Evolutionary conservation across 192 early-diverging fungal species (phyloP).

Genomic region (Backusella circina): DNA sequence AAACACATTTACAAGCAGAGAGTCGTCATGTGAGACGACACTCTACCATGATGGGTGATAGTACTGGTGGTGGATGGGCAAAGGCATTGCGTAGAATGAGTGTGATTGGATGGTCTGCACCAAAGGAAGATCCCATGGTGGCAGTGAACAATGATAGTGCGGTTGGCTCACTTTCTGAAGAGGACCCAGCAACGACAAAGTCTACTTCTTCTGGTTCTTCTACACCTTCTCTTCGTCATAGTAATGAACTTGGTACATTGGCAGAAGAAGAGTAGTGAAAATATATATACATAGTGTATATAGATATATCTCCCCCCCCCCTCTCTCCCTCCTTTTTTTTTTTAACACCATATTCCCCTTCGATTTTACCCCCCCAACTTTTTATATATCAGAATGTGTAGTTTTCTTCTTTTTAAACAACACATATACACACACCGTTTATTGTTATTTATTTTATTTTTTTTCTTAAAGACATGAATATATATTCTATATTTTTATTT

Average conservation of each 20-base stretch:
- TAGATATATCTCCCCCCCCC: neutral
- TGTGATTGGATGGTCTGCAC: constrained; percentile 27
- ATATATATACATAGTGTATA: neutral
- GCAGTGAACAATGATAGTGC: constrained; percentile 7
- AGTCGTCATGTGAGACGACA: neutral
- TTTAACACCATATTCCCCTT: neutral
- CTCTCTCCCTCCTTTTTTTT: neutral
- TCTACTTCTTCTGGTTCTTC: constrained; percentile 13
- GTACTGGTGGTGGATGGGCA: constrained; percentile 20
- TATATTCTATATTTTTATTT: neutral
- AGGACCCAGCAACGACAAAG: neutral
- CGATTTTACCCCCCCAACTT: neutral
- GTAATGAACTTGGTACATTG: constrained; percentile 26
- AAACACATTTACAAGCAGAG: neutral
- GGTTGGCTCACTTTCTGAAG: neutral
- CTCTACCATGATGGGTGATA: neutral
- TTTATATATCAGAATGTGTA: neutral
- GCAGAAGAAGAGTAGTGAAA: constrained; percentile 16
- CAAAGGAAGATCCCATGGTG: neutral
- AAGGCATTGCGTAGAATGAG: constrained; percentile 28
- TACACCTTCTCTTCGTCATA: constrained; percentile 19
- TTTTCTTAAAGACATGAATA: neutral
- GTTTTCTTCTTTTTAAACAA: neutral
- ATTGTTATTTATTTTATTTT: neutral
- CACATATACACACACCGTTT: neutral